Percentiles rank a stretch among this genome's conserved stretches.
Conservation (phyloP, 768 basidiomycete genomes). For the Roridomyces roridus region DNA sequence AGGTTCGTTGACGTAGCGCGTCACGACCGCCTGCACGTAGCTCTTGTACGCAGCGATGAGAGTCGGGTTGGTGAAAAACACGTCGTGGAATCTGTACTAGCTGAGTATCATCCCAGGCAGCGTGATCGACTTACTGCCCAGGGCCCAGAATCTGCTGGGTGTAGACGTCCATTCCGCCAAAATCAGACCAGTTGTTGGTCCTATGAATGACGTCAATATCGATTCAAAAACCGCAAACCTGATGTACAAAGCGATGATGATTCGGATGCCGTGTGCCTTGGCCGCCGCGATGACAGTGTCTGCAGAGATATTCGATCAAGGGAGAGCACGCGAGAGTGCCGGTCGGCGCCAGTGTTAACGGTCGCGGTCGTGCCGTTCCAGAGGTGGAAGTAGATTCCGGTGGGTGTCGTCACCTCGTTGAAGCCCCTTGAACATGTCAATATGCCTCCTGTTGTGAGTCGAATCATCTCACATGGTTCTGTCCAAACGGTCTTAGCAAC, state of each 20-base stretch:
- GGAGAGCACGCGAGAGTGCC: conserved; percentile 50
- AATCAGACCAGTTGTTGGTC: conserved; percentile 69
- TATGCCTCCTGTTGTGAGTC: too few relatives aligned
- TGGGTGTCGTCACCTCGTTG: conserved; percentile 60
- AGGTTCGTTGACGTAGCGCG: conserved; percentile 61
- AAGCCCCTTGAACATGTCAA: conserved; percentile 45
- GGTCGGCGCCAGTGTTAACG: conserved; percentile 58
- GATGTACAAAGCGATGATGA: conserved; percentile 62
- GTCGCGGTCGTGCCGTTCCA: conserved; percentile 53
- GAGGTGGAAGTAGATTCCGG: conserved; percentile 60
- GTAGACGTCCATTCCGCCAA: conserved; percentile 74
- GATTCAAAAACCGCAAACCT: background rate
- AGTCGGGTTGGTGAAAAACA: too few relatives aligned
- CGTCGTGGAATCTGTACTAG: too few relatives aligned
- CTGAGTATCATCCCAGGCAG: too few relatives aligned
- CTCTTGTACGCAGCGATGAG: conserved; percentile 59
- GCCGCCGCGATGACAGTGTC: conserved; percentile 62
- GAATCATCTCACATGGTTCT: too few relatives aligned
- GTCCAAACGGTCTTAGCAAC: too few relatives aligned
- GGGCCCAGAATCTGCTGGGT: too few relatives aligned
- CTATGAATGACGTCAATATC: conserved; percentile 29
- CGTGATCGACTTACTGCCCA: too few relatives aligned
- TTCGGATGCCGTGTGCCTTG: conserved; percentile 61
- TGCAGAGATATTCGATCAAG: conserved; percentile 19
- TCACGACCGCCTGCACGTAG: conserved; percentile 55